Conservation (phyloP, 495 filamentous ascomycete species). For the Pyronema omphalodes region DNA sequence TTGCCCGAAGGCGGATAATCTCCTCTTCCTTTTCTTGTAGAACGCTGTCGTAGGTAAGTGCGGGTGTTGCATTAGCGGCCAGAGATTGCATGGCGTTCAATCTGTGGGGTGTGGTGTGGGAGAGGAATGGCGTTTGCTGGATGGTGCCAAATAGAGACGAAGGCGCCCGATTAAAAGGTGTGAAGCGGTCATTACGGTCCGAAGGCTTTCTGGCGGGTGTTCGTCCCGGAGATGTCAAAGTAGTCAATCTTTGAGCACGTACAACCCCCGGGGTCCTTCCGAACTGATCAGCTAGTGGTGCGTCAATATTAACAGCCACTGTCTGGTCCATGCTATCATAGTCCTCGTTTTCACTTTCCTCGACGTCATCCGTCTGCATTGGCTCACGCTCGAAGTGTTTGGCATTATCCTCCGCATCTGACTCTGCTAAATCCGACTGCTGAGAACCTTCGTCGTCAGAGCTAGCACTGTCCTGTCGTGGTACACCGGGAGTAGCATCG, state of each 20-base stretch:
- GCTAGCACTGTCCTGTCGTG: not conserved
- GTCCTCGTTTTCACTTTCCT: not conserved
- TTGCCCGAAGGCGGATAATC: constrained; percentile 14
- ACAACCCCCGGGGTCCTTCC: not conserved
- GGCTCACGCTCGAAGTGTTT: constrained; percentile 3
- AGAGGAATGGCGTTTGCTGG: constrained; percentile 20
- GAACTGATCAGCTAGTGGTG: constrained; percentile 13
- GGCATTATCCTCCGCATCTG: constrained; percentile 6
- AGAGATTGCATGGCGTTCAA: constrained; percentile 17
- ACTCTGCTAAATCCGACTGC: not conserved
- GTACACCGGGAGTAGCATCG: not conserved
- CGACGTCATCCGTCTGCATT: constrained; percentile 3
- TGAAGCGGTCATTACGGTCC: constrained; percentile 11
- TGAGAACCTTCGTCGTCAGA: not conserved
- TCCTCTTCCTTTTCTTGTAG: constrained; percentile 14
- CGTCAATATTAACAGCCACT: constrained; percentile 8
- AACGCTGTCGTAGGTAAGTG: not conserved
- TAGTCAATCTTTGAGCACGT: constrained; percentile 5
- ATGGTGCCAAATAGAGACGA: constrained; percentile 21
- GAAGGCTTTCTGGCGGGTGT: constrained; percentile 12
- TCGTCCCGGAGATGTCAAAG: constrained; percentile 8
- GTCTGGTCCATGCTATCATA: constrained; percentile 13
- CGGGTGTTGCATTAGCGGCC: constrained; percentile 2
- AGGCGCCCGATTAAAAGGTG: not conserved
- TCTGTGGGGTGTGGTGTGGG: constrained; percentile 19